Conservation (phyloP, 2,329 filamentous ascomycete species). For the Penicillium sp. region DNA sequence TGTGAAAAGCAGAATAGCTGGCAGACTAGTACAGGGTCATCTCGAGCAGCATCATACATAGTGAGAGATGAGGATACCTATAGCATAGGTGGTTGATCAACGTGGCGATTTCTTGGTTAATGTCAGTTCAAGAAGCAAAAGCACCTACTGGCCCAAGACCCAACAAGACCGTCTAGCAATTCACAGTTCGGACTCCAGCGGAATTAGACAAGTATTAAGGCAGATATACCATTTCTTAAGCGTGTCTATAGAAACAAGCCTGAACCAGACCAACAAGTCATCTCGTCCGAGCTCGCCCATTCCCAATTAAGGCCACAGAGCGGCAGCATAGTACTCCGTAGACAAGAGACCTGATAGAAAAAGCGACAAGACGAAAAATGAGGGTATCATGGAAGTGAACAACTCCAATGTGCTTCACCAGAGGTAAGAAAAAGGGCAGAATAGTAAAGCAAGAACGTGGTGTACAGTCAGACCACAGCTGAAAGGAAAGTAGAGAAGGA, state of each 20-base stretch:
- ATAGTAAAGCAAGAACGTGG: neutral
- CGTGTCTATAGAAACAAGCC: neutral
- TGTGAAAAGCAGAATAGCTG: neutral
- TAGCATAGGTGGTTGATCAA: too few relatives aligned
- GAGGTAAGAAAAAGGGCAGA: neutral
- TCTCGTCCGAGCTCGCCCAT: neutral
- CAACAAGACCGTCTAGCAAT: too few relatives aligned
- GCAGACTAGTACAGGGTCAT: too few relatives aligned
- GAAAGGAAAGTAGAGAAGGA: neutral
- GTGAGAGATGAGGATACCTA: too few relatives aligned
- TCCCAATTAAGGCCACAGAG: neutral
- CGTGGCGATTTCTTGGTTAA: too few relatives aligned
- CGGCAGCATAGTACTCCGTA: neutral
- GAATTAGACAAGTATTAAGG: too few relatives aligned
- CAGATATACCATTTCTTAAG: too few relatives aligned
- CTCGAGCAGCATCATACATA: too few relatives aligned
- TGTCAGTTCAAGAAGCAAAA: too few relatives aligned
- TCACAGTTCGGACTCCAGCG: too few relatives aligned
- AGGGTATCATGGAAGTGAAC: constrained; percentile 12
- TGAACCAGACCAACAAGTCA: neutral
- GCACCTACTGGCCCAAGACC: too few relatives aligned
- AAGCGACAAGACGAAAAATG: neutral
- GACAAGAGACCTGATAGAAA: constrained; percentile 9
- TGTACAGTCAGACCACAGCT: neutral
- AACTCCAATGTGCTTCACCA: constrained; percentile 7